Conservation (phyloP, 2,329 filamentous ascomycete species). For the Fusarium burgessii region DNA sequence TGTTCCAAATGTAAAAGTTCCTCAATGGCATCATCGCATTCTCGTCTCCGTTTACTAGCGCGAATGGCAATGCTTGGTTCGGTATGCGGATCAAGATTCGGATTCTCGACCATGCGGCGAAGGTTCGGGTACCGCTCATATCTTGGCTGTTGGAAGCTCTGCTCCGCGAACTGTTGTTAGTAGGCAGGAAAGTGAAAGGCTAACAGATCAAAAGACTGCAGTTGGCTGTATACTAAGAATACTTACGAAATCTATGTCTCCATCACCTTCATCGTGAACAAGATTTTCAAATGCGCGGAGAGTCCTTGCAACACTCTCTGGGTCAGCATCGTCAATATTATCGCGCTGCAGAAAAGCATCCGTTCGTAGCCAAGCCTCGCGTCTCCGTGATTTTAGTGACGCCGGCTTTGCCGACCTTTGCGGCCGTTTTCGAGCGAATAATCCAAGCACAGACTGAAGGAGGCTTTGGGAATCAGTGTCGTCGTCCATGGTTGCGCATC, state of each 20-base stretch:
- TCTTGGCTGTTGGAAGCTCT: background rate
- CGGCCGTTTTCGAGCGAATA: background rate
- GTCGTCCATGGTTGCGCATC: background rate
- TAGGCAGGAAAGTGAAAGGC: too few relatives aligned
- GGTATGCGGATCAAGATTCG: background rate
- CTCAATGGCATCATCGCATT: background rate
- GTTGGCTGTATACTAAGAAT: background rate
- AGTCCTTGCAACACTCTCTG: background rate
- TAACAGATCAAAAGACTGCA: too few relatives aligned
- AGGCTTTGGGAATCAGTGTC: background rate
- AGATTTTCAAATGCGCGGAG: background rate
- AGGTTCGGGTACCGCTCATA: background rate
- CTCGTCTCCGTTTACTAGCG: background rate
- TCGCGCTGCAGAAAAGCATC: background rate
- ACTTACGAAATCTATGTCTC: background rate
- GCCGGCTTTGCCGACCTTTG: background rate
- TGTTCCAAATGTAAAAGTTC: background rate
- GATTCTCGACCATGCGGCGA: background rate
- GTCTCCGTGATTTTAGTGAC: background rate
- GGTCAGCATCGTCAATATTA: background rate
- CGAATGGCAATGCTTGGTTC: background rate
- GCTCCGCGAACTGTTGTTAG: background rate
- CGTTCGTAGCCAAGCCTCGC: background rate
- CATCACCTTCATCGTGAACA: background rate
- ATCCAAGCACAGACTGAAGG: background rate